Percentiles rank a stretch among this genome's conserved stretches.
Conservation (phyloP, 352 stramenopile genomes). For the Phytophthora syringae region DNA sequence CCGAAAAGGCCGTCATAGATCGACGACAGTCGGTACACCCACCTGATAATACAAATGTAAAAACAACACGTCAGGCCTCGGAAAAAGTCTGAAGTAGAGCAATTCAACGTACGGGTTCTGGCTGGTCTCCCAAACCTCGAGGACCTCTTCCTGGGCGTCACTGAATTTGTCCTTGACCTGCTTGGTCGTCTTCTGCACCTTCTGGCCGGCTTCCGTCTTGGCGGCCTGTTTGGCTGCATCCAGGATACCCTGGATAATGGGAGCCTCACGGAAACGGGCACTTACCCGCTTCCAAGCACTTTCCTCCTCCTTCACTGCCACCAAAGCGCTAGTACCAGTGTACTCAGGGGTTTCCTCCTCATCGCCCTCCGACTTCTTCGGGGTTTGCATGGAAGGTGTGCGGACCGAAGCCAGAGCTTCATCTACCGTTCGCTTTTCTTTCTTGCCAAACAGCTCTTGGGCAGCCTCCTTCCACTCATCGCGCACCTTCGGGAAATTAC, state of each 20-base stretch:
- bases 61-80: not conserved
- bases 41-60: slow-evolving; percentile 27
- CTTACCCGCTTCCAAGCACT: slow-evolving; percentile 95
- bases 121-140: slow-evolving; percentile 98
- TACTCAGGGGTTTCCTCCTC: slow-evolving; percentile 62
- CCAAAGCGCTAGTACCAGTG: slow-evolving; percentile 75
- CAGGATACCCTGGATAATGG: slow-evolving; percentile 94
- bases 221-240: slow-evolving; percentile 82
- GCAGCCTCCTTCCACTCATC: slow-evolving; percentile 77
- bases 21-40: slow-evolving; percentile 96
- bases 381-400: slow-evolving; percentile 46
- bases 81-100: not conserved
- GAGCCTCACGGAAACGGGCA: slow-evolving; percentile 92
- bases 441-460: slow-evolving; percentile 80
- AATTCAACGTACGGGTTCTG: slow-evolving; percentile 94
- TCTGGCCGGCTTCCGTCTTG: slow-evolving; percentile 78
- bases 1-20: slow-evolving; percentile 98
- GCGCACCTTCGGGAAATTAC: slow-evolving; percentile 49
- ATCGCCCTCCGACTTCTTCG: slow-evolving; percentile 42
- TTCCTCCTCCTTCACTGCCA: slow-evolving; percentile 93
- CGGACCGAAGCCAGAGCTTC: slow-evolving; percentile 77
- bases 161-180: slow-evolving; percentile 81
- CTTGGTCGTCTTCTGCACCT: slow-evolving; percentile 75
- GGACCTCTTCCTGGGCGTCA: slow-evolving; percentile 82
- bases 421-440: slow-evolving; percentile 76